Evolutionary conservation across 352 stramenopile species (phyloP), one percentile per base, ranked within the genome.

Genomic region (Pythium insidiosum): DNA sequence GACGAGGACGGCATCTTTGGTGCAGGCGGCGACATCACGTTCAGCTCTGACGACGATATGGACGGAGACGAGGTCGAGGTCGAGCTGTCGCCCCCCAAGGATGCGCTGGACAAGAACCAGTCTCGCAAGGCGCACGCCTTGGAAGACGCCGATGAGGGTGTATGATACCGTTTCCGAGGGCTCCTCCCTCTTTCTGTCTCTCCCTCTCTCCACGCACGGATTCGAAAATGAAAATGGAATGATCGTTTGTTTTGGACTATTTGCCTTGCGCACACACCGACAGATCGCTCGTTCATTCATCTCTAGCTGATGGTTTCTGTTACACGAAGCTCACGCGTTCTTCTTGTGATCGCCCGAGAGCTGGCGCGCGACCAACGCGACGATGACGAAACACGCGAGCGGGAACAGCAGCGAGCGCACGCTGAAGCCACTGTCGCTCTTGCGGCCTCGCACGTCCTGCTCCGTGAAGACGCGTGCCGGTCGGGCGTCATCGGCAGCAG

Each of bases 261-360:
- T n/a, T n/a, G n/a, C n/a, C n/a, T n/a, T n/a, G n/a, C n/a, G n/a
- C 37, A 30, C 37, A 30, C 26, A 35, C 34, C 34, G 31, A 18
- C 39, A 24, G 11, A 43, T 36, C 20, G 37, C 20, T 34, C 23
- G 25, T 34, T 25, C 16, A 35, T 25, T 43, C 29, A 23, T 29
- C 35, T 6, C 23, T 19, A 10, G 13, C 11, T 35, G 36, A 15
- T n/a, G n/a, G n/a, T n/a, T n/a, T n/a, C n/a, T n/a, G n/a, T n/a
- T n/a, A n/a, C n/a, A n/a, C n/a, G n/a, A n/a, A n/a, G n/a, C 40
- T 63, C 61, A 88, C 23, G 73, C 75, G 37, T 83, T 54, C 47
- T 88, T 88, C 64, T 85, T 88, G 60, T 88, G 75, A 42, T 84
- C 62, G 13, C 70, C 68, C 9, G 73, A 73, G 49, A 84, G 67